These are phyloP conservation scores for Sambucus nigra DNA, from an alignment of 129 eudicot species.

Conservation along the genomic window DNA sequence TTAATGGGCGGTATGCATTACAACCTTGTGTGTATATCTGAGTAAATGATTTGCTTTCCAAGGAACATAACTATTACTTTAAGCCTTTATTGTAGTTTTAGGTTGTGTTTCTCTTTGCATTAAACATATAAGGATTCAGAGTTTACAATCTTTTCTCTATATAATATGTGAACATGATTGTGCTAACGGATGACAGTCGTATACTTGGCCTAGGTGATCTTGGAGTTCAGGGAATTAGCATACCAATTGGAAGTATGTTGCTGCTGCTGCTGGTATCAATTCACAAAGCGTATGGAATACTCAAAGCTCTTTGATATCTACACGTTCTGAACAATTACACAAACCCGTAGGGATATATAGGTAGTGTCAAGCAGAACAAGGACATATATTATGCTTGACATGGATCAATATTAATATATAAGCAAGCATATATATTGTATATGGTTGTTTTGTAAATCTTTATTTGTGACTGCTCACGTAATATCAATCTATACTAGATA, in stretches of 20 bases:
- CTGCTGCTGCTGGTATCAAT: slow-evolving; percentile 98
- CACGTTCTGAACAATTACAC: not conserved
- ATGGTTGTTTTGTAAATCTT: too few relatives aligned
- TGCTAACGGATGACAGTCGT: slow-evolving; percentile 94
- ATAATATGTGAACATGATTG: slow-evolving; percentile 85
- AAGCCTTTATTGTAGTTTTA: not conserved
- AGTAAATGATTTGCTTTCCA: too few relatives aligned
- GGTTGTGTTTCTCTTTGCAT: not conserved
- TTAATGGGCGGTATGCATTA: too few relatives aligned
- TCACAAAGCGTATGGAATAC: slow-evolving; percentile 60
- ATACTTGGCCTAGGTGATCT: slow-evolving; percentile 92
- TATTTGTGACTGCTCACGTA: too few relatives aligned
- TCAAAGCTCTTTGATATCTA: not conserved
- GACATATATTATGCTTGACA: too few relatives aligned
- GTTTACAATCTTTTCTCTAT: not conserved
- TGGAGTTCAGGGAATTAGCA: slow-evolving; percentile 94
- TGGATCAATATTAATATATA: too few relatives aligned
- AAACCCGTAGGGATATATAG: too few relatives aligned
- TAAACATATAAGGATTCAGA: not conserved
- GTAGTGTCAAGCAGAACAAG: too few relatives aligned
- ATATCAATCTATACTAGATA: too few relatives aligned
- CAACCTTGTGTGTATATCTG: not conserved
- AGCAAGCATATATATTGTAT: too few relatives aligned
- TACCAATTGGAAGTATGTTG: slow-evolving; percentile 95
- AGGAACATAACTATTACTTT: not conserved